Base-by-base conservation (phyloP, 225 moss, liverwort and hornwort genomes). In the Anthoceros angustus region DNA sequence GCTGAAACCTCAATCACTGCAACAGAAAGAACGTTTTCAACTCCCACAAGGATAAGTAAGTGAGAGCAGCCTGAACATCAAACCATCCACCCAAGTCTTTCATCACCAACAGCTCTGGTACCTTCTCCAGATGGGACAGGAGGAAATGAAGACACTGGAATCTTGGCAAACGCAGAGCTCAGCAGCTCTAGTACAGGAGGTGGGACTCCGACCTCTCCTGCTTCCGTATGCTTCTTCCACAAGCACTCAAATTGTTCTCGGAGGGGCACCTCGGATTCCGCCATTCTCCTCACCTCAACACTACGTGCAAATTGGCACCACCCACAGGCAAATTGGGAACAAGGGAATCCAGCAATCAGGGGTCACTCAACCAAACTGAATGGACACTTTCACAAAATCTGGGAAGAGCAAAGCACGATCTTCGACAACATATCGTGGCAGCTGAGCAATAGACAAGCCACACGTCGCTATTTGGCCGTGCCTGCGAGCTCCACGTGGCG, bases 1-100 rank as follows among this genome's bases (percentile, higher is more conserved):
- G 79, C 82, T 46, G 82, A 83, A 55, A 85, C 71, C 67, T 85
- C 82, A 74, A 85, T 70, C 40, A 85, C 82, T 85, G 41, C 66
- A 72, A 50, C 39, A 18, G 20, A 55, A 55, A 55, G n/a, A 32
- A 32, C 32, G 32, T 32, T 32, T 32, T 32, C 32, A 32, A 32
- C 4, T 32, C 32, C 55, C 55, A 55, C 8, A 15, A 55, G 55
- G 55, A 23, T 55, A 12, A 55, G 46, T 6, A 48, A 48, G 55
- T 32, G 32, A 32, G 32, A 32, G 32, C 32, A 32, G 32, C 32
- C 32, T 32, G 4, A 1, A 32, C 32, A 32, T 32, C 32, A 32
- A 32, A 32, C 32, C 32, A 32, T 4, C 32, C 32, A 32, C 32
- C 1, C 32, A 32, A 32, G 32, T 32, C 4, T 4, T 32, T 32